phyloP scores from a whole-genome alignment of 306 rosid genomes.

The cucumber (Cucumis sativus) region Cucumber_9930_V3 NC_026658.2:5599001-5599500 shows the following conservation, averaged over 20 bases:
- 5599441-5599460: background rate
- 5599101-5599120: background rate
- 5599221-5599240: background rate
- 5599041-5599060: background rate
- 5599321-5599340: background rate
- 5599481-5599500: background rate
- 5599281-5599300: background rate
- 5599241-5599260: background rate
- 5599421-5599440: background rate
- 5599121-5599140: slow-evolving; percentile 1
- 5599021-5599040: background rate
- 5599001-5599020: background rate
- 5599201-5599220: background rate
- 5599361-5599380: background rate
- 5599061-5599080: slow-evolving; percentile 2
- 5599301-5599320: background rate
- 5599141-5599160: background rate
- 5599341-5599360: background rate
- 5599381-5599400: background rate
- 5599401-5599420: background rate
- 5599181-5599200: background rate
- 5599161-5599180: background rate
- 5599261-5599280: background rate
- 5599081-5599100: background rate
- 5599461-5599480: background rate